A percentile compares a stretch with the other conserved stretches of the same genome.
phyloP scores from a whole-genome alignment of 495 filamentous ascomycete genomes.

The Cairneyella variabilis region DNA sequence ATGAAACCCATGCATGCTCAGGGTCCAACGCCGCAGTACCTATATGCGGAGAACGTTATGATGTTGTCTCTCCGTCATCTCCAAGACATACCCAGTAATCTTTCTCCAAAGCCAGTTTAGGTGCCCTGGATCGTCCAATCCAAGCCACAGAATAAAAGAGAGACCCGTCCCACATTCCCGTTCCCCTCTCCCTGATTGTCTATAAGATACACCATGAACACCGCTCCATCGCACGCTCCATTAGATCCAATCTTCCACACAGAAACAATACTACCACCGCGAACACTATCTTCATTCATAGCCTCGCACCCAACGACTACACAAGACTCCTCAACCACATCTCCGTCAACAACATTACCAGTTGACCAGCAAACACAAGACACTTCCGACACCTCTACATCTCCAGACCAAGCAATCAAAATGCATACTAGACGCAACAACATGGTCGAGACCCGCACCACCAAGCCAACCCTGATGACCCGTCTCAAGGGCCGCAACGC shows the following conservation, averaged over 20 bases:
- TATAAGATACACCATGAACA: no score
- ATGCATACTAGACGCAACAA: conserved; percentile 14
- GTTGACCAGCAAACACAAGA: background rate
- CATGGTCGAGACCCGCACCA: conserved; percentile 20
- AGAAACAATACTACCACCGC: conserved; percentile 1
- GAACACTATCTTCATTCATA: conserved; percentile 4
- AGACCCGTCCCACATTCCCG: no score
- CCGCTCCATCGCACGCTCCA: no score
- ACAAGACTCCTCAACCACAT: background rate
- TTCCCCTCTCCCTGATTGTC: no score
- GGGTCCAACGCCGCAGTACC: no score
- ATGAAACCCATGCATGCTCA: no score
- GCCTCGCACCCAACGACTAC: background rate
- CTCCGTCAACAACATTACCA: background rate
- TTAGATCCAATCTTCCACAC: background rate
- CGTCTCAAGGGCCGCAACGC: conserved; percentile 27
- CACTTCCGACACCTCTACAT: background rate
- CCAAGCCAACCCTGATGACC: conserved; percentile 27
- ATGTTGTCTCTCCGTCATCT: no score
- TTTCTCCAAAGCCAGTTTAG: no score
- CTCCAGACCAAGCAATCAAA: conserved; percentile 13
- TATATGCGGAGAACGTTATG: no score
- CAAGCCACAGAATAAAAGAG: no score
- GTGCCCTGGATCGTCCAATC: no score
- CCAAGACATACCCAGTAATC: no score